These are phyloP conservation scores for Candida vartiovaarae DNA, from an alignment of 805 yeast genomes.

Conservation along the genomic window DNA sequence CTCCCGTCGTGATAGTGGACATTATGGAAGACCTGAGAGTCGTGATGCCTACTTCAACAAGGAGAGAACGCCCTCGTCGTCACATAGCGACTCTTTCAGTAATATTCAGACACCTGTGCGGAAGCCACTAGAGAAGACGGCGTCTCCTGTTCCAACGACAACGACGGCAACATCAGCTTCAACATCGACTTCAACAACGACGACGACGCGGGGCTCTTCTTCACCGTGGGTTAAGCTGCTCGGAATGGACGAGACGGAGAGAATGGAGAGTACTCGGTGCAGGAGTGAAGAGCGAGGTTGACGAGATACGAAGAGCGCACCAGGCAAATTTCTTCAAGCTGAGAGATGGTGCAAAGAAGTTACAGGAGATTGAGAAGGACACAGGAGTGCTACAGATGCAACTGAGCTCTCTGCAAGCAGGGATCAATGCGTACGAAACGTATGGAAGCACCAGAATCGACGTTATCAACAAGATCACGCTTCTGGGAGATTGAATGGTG, in stretches of 20 bases:
- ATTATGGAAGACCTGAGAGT: not conserved
- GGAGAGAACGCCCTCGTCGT: not conserved
- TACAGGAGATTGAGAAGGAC: constrained; percentile 7
- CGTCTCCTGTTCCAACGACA: too few species aligned
- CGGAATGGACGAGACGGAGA: constrained; percentile 12
- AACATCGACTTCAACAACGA: not conserved
- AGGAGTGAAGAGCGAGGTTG: constrained; percentile 5
- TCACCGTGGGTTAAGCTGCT: constrained; percentile 13
- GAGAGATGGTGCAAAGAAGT: constrained; percentile 5
- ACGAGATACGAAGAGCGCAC: constrained; percentile 9
- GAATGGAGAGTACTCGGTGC: constrained; percentile 7
- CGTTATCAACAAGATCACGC: constrained; percentile 13
- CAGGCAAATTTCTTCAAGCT: constrained; percentile 10
- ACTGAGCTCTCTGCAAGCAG: constrained; percentile 11
- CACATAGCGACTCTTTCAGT: not conserved
- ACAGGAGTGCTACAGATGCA: constrained; percentile 10
- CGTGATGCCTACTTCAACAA: not conserved
- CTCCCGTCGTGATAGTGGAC: not conserved
- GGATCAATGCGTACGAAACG: constrained; percentile 10
- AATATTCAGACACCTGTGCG: not conserved
- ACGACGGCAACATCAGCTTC: too few species aligned
- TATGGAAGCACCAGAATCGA: constrained; percentile 9
- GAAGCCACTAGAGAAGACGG: too few species aligned
- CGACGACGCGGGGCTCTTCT: not conserved
- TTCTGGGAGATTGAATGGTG: constrained; percentile 6